Base-by-base conservation (phyloP, 2,329 filamentous ascomycete species). In the Didymella exigua region DNA sequence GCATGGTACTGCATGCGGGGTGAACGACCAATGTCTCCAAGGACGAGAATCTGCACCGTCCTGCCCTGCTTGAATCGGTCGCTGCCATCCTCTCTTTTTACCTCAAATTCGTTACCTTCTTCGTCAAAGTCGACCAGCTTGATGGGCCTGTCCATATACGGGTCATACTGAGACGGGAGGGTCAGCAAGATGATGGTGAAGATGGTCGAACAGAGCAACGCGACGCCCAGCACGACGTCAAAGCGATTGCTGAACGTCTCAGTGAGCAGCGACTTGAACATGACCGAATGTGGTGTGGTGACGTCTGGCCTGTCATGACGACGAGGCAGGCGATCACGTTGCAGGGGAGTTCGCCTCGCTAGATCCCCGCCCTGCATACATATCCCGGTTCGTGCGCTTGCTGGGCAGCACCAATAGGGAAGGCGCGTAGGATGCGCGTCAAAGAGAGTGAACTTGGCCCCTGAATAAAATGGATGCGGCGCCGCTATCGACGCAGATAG, bases 1-100 rank as follows among this genome's bases (percentile, higher is more conserved):
- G 93, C 93, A 82, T 99, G 95, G 68, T 99, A 98, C 72, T 98
- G 93, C 93, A 99, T 99, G 52, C 95, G 91, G 44, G 95, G 95
- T 72, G 93, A 98, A 40, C 93, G 86, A 33, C 95, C 95, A 73
- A 99, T 93, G 71, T 99, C 95, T 38, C 95, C 95, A 24, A 99
- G 84, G 16, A 99, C 95, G 14, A 99, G 82, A 47, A 99, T 86
- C 75, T 96, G 91, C 37, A 93, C 83, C 0, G 81, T 83, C 30
- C 79, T 76, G 54, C 81, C 76, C 31, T 67, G 63, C 44, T 71
- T 73, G 47, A 58, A 68, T 24, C 49, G 58, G 13, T 65, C 56
- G 37, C 62, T 67, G 13, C 61, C 66, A 50, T 70, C 62, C 45
- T 41, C 63, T 27, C 50, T 58, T 30, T 58, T 63, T 46, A 55